phyloP scores from a whole-genome alignment of 495 filamentous ascomycete species.

The Jackrogersella minutella region DNA sequence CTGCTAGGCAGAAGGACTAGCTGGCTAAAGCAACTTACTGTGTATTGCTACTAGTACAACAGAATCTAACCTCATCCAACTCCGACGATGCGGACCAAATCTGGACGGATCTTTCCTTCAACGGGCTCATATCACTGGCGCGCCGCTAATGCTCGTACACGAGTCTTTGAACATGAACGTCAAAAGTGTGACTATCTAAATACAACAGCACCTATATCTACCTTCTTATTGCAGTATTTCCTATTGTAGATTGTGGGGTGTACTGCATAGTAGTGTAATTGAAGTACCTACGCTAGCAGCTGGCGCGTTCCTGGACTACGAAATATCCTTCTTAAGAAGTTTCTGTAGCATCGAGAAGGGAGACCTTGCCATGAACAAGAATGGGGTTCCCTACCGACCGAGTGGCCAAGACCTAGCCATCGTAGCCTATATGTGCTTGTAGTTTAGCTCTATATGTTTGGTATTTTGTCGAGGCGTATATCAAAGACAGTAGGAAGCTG shows the following conservation, averaged over 20 bases:
- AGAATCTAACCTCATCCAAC: constrained; percentile 13
- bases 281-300: too few species aligned
- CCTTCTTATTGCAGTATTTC: neutral
- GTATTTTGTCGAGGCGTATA: too few species aligned
- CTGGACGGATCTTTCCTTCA: constrained; percentile 4
- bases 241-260: too few species aligned
- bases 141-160: neutral
- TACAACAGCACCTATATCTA: neutral
- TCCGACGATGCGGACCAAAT: constrained; percentile 13
- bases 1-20: constrained; percentile 16
- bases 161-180: too few species aligned
- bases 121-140: constrained; percentile 1
- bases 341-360: too few species aligned
- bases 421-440: constrained; percentile 27
- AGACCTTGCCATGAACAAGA: constrained; percentile 7
- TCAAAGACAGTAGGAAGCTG: neutral
- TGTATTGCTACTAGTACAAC: too few species aligned
- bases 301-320: too few species aligned
- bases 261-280: too few species aligned
- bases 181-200: too few species aligned
- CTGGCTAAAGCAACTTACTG: constrained; percentile 3
- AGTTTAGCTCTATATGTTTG: neutral
- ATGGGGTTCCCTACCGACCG: constrained; percentile 1
- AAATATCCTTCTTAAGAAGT: too few species aligned
- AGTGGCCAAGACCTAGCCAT: constrained; percentile 5